Percentiles rank a stretch among this genome's conserved stretches.
Evolutionary conservation across 371 early-diverging fungal species (phyloP).

Genomic region (Mortierella polycephala): DNA sequence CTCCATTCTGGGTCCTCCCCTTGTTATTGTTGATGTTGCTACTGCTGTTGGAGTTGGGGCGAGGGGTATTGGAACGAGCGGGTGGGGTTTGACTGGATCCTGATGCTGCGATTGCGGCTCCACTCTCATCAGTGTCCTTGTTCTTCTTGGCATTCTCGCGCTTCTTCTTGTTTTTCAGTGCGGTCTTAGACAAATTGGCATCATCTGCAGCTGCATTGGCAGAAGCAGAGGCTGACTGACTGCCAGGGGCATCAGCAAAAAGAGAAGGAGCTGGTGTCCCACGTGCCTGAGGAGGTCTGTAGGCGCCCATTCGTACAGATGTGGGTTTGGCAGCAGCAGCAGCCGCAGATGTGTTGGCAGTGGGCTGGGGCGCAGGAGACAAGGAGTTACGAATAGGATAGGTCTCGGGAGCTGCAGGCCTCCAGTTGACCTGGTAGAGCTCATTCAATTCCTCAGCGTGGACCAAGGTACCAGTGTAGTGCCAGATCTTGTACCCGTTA

Average conservation of each 20-base stretch:
- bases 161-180: slow-evolving; percentile 73
- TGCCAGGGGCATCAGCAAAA: slow-evolving; percentile 45
- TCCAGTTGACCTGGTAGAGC: slow-evolving; percentile 88
- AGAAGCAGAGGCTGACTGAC: slow-evolving; percentile 6
- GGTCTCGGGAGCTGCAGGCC: slow-evolving; percentile 69
- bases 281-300: slow-evolving; percentile 84
- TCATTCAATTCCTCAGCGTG: slow-evolving; percentile 81
- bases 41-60: slow-evolving; percentile 27
- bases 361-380: slow-evolving; percentile 71
- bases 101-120: slow-evolving; percentile 32
- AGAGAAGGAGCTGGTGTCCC: slow-evolving; percentile 63
- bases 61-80: slow-evolving; percentile 42
- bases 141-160: slow-evolving; percentile 61
- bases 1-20: slow-evolving; percentile 29
- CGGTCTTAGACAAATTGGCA: slow-evolving; percentile 55
- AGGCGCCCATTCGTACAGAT: slow-evolving; percentile 68
- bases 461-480: slow-evolving; percentile 90
- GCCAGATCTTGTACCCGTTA: slow-evolving; percentile 96
- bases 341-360: slow-evolving; percentile 54
- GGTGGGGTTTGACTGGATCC: slow-evolving; percentile 40
- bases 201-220: slow-evolving; percentile 20
- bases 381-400: slow-evolving; percentile 77
- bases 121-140: slow-evolving; percentile 43
- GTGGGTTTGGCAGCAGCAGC: slow-evolving; percentile 59
- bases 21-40: slow-evolving; percentile 15